These are phyloP conservation scores for Thielaviopsis ethacetica DNA, from an alignment of 2,329 filamentous ascomycete genomes.

Conservation along the genomic window DNA sequence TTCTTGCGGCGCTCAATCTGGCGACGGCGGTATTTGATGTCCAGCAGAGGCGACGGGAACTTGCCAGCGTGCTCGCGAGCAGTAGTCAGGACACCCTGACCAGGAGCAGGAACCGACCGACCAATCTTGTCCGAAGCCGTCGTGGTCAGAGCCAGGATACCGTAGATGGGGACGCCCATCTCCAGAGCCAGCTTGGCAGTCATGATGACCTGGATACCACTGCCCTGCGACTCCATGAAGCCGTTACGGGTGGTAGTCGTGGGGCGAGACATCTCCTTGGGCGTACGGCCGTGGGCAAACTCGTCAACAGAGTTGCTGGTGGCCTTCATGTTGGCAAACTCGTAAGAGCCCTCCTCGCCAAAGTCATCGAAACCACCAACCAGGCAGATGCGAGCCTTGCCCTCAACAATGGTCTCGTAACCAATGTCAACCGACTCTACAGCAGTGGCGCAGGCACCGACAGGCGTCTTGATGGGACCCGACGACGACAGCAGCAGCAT, in stretches of 20 bases:
- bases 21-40: conserved; percentile 92
- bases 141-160: conserved; percentile 80
- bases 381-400: conserved; percentile 92
- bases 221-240: conserved; percentile 99
- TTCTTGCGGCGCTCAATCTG: conserved; percentile 88
- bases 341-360: conserved; percentile 96
- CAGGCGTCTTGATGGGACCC: conserved; percentile 94
- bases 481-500: conserved; percentile 96
- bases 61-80: conserved; percentile 81
- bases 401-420: conserved; percentile 95
- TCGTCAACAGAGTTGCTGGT: conserved; percentile 97
- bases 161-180: conserved; percentile 97
- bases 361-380: conserved; percentile 99
- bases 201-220: conserved; percentile 98
- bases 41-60: conserved; percentile 86
- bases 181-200: conserved; percentile 87
- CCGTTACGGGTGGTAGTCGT: conserved; percentile 93
- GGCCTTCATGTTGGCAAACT: conserved; percentile 99
- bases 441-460: conserved; percentile 91
- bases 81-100: conserved; percentile 90
- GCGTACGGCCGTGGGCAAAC: conserved; percentile 85
- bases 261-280: conserved; percentile 92
- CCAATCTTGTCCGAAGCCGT: conserved; percentile 99
- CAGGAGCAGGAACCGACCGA: conserved; percentile 87
- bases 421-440: conserved; percentile 96